These are phyloP conservation scores for Gentiana macrophylla DNA, from an alignment of 257 asterid species.

Conservation along the genomic window DNA sequence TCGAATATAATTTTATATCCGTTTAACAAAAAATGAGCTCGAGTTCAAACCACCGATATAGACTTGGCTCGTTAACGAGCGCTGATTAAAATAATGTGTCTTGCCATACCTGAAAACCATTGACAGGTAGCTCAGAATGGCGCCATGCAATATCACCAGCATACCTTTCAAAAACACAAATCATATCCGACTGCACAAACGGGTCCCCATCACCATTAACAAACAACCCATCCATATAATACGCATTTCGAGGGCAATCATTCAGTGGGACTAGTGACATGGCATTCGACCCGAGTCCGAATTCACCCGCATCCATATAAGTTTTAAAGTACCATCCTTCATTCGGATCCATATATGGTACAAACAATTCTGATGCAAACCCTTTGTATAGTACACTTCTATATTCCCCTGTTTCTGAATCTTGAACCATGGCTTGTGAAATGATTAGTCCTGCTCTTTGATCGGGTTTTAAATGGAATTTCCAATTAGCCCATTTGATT, in stretches of 20 bases:
- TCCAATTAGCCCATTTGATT: slow-evolving; percentile 83
- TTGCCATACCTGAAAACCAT: slow-evolving; percentile 25
- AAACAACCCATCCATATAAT: slow-evolving; percentile 56
- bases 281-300: slow-evolving; percentile 59
- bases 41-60: too few relatives aligned
- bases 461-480: slow-evolving; percentile 69
- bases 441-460: slow-evolving; percentile 61
- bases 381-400: slow-evolving; percentile 76
- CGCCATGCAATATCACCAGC: slow-evolving; percentile 70
- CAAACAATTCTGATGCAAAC: slow-evolving; percentile 66
- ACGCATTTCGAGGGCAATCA: slow-evolving; percentile 64
- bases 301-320: slow-evolving; percentile 84
- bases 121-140: slow-evolving; percentile 48
- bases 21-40: too few relatives aligned
- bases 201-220: slow-evolving; percentile 66
- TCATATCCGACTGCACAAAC: slow-evolving; percentile 39
- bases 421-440: slow-evolving; percentile 49
- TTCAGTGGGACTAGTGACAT: slow-evolving; percentile 63
- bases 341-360: slow-evolving; percentile 76
- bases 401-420: slow-evolving; percentile 34
- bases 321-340: slow-evolving; percentile 78
- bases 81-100: background rate
- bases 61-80: background rate
- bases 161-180: slow-evolving; percentile 65
- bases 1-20: too few relatives aligned